Percentiles rank a stretch among this genome's conserved stretches.
These are phyloP conservation scores for Neonothopanus nambi DNA, from an alignment of 1,284 basidiomycete species.

Conservation along the genomic window DNA sequence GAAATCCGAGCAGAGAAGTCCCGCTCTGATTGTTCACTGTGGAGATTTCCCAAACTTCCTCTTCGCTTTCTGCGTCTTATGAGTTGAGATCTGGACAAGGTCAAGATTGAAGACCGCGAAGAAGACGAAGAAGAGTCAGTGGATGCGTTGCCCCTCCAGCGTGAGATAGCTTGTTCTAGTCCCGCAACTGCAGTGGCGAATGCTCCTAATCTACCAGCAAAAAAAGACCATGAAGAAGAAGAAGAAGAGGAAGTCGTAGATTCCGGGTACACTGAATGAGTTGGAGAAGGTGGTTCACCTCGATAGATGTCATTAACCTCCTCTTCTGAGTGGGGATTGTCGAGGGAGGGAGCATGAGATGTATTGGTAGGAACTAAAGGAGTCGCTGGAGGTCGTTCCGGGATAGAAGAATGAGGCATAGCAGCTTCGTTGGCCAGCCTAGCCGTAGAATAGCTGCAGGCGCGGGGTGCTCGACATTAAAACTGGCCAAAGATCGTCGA, in stretches of 20 bases:
- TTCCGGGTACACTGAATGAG: constrained; percentile 29
- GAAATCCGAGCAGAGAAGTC: constrained; percentile 53
- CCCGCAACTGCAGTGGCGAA: constrained; percentile 42
- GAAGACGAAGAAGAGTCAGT: constrained; percentile 37
- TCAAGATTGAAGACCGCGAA: constrained; percentile 40
- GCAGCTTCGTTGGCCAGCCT: neutral
- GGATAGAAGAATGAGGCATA: neutral
- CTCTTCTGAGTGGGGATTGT: constrained; percentile 23
- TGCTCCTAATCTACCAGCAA: constrained; percentile 43
- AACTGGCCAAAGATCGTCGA: neutral
- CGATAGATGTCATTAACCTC: constrained; percentile 60
- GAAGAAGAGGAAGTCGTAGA: constrained; percentile 37
- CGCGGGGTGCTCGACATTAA: neutral
- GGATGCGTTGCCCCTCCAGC: constrained; percentile 50
- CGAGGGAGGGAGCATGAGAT: neutral
- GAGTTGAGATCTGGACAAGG: constrained; percentile 40
- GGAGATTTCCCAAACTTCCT: constrained; percentile 46
- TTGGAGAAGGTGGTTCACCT: constrained; percentile 42
- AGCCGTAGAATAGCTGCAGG: neutral
- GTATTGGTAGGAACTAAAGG: neutral
- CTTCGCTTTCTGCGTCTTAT: constrained; percentile 44
- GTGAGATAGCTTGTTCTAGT: constrained; percentile 52
- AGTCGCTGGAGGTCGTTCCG: neutral
- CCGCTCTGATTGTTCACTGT: constrained; percentile 53
- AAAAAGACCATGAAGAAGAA: constrained; percentile 45